Base-by-base conservation (phyloP, 2,329 filamentous ascomycete species). In the Ilyonectria destructans region DNA sequence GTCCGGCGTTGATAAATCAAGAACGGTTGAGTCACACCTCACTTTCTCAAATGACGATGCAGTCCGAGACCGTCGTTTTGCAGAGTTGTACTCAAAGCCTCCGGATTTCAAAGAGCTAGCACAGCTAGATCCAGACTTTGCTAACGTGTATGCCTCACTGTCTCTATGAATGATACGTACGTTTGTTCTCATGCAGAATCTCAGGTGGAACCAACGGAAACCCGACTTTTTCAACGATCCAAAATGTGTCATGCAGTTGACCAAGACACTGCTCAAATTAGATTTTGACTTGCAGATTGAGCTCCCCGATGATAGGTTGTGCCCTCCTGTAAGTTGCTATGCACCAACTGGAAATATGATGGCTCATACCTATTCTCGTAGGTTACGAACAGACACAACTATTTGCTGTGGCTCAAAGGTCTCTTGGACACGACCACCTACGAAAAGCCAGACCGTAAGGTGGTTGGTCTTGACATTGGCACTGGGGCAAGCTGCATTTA, bases 401-500 rank as follows among this genome's bases (percentile, higher is more conserved):
- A 99, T 79, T 89, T 98, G 21, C 84, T 95, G 9, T 98, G 95
- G 95, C 84, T 98, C 1, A 94, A 97, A 75, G 86, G 88, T 3
- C 87, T 99, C 0, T 78, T 98, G 7, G 94, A 97, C 76, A 91
- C 90, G 1, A 92, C 91, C 0, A 84, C 83, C 0, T 91, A 89
- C 71, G 81, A 86, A 2, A 75, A 79, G 3, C 77, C 79, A 2
- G 77, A 77, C 1, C 82, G 88, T n/a, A 82, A 85, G 48, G 84
- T 94, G 2, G 79, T 87, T 0, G 95, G 96, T 0, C 82, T 97
- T 2, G 95, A 97, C 73, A 92, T 98, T 69, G 96, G 96, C 46
- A 97, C 95, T 1, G 96, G 96, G 2, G 93, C 96, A 17, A 97
- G 94, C 73, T 92, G 92, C 74, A 97, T 99, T 74, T 99, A 98